Evolutionary conservation across 2,329 filamentous ascomycete genomes (phyloP), one percentile per base, ranked within the genome.

Genomic region (Trichoderma guizhouense): DNA sequence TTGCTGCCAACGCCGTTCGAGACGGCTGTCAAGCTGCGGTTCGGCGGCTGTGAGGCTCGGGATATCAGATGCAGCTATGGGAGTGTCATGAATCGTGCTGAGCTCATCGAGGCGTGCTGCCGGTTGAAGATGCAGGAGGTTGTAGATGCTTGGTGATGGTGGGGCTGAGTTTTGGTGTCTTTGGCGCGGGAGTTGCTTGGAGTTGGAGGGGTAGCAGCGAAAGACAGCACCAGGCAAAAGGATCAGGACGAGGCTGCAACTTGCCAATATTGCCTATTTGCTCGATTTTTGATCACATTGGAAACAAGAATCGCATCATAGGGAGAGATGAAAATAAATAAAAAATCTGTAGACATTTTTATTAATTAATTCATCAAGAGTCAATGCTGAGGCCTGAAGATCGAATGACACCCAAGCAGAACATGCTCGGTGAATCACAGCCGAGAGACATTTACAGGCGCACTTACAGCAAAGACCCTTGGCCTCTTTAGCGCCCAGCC

Each of bases 1-100:
- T 79, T 72, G 71, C 39, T 67, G 57, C 64, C 43, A 57, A 57
- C 39, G 71, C 71, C 63, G 73, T 34, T 75, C 76, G 72, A 67
- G 53, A 53, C 55, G 60, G 62, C 60, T 51, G 66, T 58, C 39
- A 57, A 21, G 32, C 58, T 21, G 24, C 18, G 24, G 18, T 68
- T 26, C 47, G 55, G 15, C 18, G 63, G 43, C 26, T 30, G 39
- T 7, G 43, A 43, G 21, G 43, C 11, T 34, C 24, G 51, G 9
- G 43, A 11, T 11, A 8, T 24, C 18, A 26, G 39, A n/a, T 32
- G 30, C 32, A 24, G 43, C 30, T 57, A 34, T 36, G 32, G 39
- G 30, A 32, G 11, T 62, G 18, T 34, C 30, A n/a, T 69, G 67
- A 24, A 55, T 39, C 0, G 21, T 67, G 55, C 64, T n/a, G 39